Conservation (phyloP, 2,329 filamentous ascomycete genomes). For the Penicillium frequentans region DNA sequence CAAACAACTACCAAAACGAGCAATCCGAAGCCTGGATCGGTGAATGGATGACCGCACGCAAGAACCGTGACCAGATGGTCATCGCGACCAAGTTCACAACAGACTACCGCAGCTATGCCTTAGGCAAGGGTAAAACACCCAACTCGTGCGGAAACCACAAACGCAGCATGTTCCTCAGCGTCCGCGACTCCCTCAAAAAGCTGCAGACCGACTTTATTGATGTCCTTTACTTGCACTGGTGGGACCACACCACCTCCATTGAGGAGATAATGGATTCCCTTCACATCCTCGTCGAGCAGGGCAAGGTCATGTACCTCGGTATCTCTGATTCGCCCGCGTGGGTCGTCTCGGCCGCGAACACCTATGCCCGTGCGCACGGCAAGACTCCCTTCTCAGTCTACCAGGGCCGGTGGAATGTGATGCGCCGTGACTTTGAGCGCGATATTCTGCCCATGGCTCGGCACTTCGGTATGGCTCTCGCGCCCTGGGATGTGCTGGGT, state of each 20-base stretch:
- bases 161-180: background rate
- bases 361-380: slow-evolving; percentile 36
- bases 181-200: slow-evolving; percentile 51
- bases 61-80: slow-evolving; percentile 44
- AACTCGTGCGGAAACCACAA: slow-evolving; percentile 41
- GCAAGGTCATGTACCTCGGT: slow-evolving; percentile 45
- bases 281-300: slow-evolving; percentile 37
- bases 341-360: slow-evolving; percentile 41
- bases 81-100: slow-evolving; percentile 61
- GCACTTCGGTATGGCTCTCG: slow-evolving; percentile 46
- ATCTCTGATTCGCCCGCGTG: slow-evolving; percentile 43
- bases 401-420: slow-evolving; percentile 40
- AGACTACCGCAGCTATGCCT: slow-evolving; percentile 46
- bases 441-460: slow-evolving; percentile 42
- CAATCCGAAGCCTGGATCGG: slow-evolving; percentile 53
- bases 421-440: slow-evolving; percentile 38
- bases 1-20: slow-evolving; percentile 63
- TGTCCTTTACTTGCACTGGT: slow-evolving; percentile 54
- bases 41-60: slow-evolving; percentile 51
- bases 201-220: slow-evolving; percentile 46
- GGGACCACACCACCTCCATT: slow-evolving; percentile 44
- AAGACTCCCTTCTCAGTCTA: slow-evolving; percentile 41
- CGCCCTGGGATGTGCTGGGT: slow-evolving; percentile 51
- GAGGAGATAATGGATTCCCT: slow-evolving; percentile 25
- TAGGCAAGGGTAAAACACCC: slow-evolving; percentile 40